Conservation (phyloP, 2,329 filamentous ascomycete genomes). For the Zelopaecilomyces penicillatus region DNA sequence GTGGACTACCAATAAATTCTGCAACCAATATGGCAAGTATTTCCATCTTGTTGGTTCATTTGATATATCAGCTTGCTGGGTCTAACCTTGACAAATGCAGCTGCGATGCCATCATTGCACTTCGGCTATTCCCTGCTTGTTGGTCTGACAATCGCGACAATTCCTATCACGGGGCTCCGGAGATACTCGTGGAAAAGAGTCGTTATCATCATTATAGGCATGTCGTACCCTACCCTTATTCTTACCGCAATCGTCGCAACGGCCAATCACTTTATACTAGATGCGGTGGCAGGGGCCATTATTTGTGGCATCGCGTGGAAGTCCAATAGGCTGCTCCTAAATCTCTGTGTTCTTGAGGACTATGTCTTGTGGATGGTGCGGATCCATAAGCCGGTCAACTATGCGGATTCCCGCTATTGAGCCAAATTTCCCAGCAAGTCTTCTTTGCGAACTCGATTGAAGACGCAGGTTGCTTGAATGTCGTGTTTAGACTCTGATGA, state of each 20-base stretch:
- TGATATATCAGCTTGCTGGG: neutral
- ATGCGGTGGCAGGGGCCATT: constrained; percentile 58
- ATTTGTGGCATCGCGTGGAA: constrained; percentile 60
- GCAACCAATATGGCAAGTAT: constrained; percentile 60
- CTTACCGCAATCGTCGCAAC: constrained; percentile 61
- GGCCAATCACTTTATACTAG: constrained; percentile 65
- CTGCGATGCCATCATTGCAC: constrained; percentile 67
- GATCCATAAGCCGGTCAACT: constrained; percentile 54
- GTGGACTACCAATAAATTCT: constrained; percentile 60
- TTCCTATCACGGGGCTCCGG: constrained; percentile 51
- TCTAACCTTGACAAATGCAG: constrained; percentile 23
- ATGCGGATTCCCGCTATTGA: constrained; percentile 27
- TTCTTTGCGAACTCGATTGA: neutral
- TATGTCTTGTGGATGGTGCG: constrained; percentile 55
- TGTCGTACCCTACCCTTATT: constrained; percentile 57
- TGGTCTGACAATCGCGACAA: constrained; percentile 58
- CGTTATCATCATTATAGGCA: constrained; percentile 37
- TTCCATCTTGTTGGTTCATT: neutral
- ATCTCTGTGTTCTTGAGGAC: constrained; percentile 58
- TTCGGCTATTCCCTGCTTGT: constrained; percentile 70
- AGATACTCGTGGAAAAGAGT: constrained; percentile 42
- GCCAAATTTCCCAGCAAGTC: constrained; percentile 19
- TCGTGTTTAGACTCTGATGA: too few species aligned
- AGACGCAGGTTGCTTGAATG: too few species aligned
- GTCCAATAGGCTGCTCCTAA: constrained; percentile 46